Conservation (phyloP, 148 eudicot genomes). For the Agrostemma githago region DNA sequence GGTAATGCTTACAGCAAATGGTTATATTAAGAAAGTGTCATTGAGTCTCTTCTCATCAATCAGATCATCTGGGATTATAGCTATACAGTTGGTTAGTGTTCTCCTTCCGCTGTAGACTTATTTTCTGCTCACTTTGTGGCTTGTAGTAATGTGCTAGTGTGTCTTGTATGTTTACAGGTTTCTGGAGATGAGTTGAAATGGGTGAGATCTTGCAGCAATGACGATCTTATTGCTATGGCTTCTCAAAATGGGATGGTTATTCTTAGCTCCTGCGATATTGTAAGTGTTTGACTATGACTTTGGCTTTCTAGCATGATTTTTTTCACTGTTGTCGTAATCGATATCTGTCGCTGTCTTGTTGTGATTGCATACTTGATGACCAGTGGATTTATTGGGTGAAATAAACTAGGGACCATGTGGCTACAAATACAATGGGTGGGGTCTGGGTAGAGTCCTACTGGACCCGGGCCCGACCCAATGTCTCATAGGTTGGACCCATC, state of each 20-base stretch:
- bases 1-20: slow-evolving; percentile 85
- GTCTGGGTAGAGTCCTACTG: too few relatives aligned
- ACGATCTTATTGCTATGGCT: slow-evolving; percentile 95
- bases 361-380: background rate
- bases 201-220: slow-evolving; percentile 79
- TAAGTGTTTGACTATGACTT: slow-evolving; percentile 31
- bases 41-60: slow-evolving; percentile 82
- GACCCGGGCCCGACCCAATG: too few relatives aligned
- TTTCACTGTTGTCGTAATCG: background rate
- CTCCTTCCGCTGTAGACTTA: slow-evolving; percentile 13
- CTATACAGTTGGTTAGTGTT: slow-evolving; percentile 85
- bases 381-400: background rate
- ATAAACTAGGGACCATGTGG: background rate
- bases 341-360: slow-evolving; percentile 1
- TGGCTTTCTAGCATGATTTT: background rate
- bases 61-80: slow-evolving; percentile 87
- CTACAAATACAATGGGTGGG: background rate
- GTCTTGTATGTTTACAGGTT: slow-evolving; percentile 46
- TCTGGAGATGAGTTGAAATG: slow-evolving; percentile 93
- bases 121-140: background rate
- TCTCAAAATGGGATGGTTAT: slow-evolving; percentile 88
- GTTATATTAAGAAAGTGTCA: slow-evolving; percentile 93
- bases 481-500: too few relatives aligned
- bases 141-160: slow-evolving; percentile 13
- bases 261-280: slow-evolving; percentile 64